Evolutionary conservation across 2,329 filamentous ascomycete species (phyloP).

Genomic region (Hymenoscyphus occultus): DNA sequence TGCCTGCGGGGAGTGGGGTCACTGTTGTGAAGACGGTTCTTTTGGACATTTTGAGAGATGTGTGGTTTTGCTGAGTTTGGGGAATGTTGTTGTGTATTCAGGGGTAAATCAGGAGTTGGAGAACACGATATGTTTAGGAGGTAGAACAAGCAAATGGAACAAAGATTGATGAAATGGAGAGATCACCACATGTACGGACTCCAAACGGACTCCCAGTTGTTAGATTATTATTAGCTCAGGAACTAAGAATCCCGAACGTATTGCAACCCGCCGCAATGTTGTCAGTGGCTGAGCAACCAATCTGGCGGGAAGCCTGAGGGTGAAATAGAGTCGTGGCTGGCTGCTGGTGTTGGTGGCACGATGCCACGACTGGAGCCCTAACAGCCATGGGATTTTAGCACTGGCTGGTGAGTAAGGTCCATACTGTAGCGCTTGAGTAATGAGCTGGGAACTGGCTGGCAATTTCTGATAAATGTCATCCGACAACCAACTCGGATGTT

Average conservation of each 20-base stretch:
- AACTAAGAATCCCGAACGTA: slow-evolving; percentile 1
- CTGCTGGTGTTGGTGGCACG: neutral
- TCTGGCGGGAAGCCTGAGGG: neutral
- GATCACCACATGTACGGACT: neutral
- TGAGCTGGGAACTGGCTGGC: too few species aligned
- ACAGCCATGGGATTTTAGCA: neutral
- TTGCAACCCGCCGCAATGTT: neutral
- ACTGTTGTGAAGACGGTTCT: slow-evolving; percentile 69
- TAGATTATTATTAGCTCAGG: slow-evolving; percentile 6
- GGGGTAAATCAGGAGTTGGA: neutral
- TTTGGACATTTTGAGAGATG: slow-evolving; percentile 30
- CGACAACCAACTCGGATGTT: neutral
- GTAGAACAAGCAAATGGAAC: neutral
- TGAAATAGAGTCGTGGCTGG: neutral
- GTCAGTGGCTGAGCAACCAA: slow-evolving; percentile 1
- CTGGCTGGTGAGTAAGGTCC: neutral
- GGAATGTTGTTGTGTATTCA: neutral
- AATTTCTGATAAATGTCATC: too few species aligned
- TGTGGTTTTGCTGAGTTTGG: neutral
- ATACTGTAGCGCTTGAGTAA: neutral
- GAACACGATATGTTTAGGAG: neutral
- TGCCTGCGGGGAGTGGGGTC: slow-evolving; percentile 68
- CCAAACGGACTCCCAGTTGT: neutral
- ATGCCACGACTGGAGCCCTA: neutral
- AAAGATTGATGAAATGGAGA: neutral